phyloP scores from a whole-genome alignment of 257 asterid genomes.

The Thymus quinquecostatus region DNA sequence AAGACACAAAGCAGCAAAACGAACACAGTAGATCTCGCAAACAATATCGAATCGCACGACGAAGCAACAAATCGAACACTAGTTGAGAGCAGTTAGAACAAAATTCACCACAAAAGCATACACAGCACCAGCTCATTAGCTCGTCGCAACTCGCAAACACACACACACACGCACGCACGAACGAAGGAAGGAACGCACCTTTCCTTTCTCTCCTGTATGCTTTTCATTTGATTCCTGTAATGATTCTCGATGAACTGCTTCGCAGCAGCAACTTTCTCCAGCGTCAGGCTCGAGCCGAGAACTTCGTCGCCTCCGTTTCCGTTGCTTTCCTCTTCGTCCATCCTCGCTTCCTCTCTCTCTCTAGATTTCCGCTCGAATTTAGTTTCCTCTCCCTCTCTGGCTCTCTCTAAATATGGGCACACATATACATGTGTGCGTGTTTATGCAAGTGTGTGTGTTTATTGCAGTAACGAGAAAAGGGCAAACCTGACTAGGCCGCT shows the following conservation, averaged over 20 bases:
- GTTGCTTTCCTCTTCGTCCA: constrained; percentile 47
- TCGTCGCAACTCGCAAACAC: constrained; percentile 5
- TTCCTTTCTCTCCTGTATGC: constrained; percentile 79
- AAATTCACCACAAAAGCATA: constrained; percentile 8
- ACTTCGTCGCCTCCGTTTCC: constrained; percentile 56
- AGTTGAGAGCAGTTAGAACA: constrained; percentile 15
- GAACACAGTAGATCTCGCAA: constrained; percentile 43
- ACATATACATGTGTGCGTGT: constrained; percentile 14
- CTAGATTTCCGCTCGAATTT: constrained; percentile 35
- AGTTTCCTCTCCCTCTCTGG: constrained; percentile 21
- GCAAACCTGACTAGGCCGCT: constrained; percentile 15
- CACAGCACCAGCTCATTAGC: constrained; percentile 19
- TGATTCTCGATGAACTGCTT: constrained; percentile 93
- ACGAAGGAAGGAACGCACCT: constrained; percentile 41
- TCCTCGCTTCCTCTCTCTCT: constrained; percentile 37
- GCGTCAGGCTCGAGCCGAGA: constrained; percentile 77
- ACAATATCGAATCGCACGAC: constrained; percentile 20
- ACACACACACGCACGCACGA: too few relatives aligned
- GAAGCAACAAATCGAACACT: constrained; percentile 8
- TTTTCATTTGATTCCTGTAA: constrained; percentile 89
- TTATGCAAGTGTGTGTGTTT: constrained; percentile 19
- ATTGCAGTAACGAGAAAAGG: constrained; percentile 32
- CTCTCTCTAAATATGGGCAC: neutral
- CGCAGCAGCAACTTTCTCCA: constrained; percentile 96
- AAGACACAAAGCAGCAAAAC: neutral